A percentile compares a stretch with the other conserved stretches of the same genome.
Evolutionary conservation across 495 filamentous ascomycete species (phyloP).

Genomic region (Cercophora samala): DNA sequence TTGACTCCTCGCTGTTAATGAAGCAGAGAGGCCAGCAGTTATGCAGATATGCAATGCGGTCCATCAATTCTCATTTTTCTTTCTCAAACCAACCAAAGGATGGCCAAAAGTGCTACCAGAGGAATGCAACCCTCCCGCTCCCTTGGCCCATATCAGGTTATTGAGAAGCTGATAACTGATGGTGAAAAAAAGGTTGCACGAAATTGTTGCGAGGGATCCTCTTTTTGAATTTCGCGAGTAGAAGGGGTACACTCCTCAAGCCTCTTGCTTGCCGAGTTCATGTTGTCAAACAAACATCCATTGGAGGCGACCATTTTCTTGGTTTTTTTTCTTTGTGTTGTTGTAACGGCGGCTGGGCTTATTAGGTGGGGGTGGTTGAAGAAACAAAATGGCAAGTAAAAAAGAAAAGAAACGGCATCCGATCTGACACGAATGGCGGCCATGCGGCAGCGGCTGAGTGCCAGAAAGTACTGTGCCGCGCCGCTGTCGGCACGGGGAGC

Average conservation of each 20-base stretch:
- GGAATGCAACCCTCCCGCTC: neutral
- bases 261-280: neutral
- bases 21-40: neutral
- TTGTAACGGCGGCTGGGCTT: too few relatives aligned
- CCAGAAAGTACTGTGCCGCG: neutral
- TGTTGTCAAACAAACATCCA: too few relatives aligned
- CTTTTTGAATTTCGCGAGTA: too few relatives aligned
- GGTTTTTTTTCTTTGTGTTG: too few relatives aligned
- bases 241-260: too few relatives aligned
- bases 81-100: neutral
- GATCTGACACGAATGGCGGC: neutral
- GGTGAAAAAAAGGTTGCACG: neutral
- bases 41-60: neutral
- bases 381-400: neutral
- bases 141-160: neutral
- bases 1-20: neutral
- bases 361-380: too few relatives aligned
- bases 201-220: too few relatives aligned
- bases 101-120: neutral
- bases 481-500: neutral
- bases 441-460: neutral
- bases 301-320: too few relatives aligned
- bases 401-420: neutral
- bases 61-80: neutral
- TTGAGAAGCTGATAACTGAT: neutral